Evolutionary conservation across 2,329 filamentous ascomycete genomes (phyloP), one percentile per base, ranked within the genome.

Genomic region (Penicillium sp.): DNA sequence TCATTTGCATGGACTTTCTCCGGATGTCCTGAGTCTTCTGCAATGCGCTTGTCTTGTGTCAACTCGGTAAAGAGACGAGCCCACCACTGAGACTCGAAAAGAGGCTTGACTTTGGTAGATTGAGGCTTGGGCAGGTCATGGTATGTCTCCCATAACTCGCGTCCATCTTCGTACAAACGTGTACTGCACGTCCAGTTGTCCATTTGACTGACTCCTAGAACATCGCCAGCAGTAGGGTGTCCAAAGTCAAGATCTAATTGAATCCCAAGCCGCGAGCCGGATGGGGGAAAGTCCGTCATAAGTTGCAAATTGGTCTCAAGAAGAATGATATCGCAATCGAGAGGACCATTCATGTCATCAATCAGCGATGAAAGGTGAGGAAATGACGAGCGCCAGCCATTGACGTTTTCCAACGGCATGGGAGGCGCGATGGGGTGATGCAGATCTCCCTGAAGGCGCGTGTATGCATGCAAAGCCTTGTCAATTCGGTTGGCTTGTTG

Each of bases 21-120:
- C 10, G 58, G 48, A 16, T 62, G 53, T 6, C 59, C 62, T 0
- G 55, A 55, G 22, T 61, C 55, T 45, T 68, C 64, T 8, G 62
- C 60, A 38, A 59, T 54, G 26, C 60, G 62, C 46, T 58, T 65
- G 12, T 62, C 57, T 42, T 66, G 60, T 2, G 64, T 68, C 37
- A 68, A 49, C 16, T 64, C 50, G 1, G 62, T 67, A 53, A 72
- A 70, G 14, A 60, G 44, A 18, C 55, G 56, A 10, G 61, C 67
- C 69, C 69, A 72, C 66, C 67, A 71, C 9, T 52, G 55, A 10
- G 66, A 67, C 42, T 68, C 66, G 28, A 71, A 68, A 2, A 62
- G 56, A 13, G 67, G 65, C 41, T 61, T 62, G 35, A 70, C 54
- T 41, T 62, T 64, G n/a, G 65, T 62, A 3, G 60, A 57, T 16